Percentiles rank a stretch among this genome's conserved stretches.
phyloP scores from a whole-genome alignment of 805 yeast genomes.

The Zygosaccharomyces pseudorouxii region DNA sequence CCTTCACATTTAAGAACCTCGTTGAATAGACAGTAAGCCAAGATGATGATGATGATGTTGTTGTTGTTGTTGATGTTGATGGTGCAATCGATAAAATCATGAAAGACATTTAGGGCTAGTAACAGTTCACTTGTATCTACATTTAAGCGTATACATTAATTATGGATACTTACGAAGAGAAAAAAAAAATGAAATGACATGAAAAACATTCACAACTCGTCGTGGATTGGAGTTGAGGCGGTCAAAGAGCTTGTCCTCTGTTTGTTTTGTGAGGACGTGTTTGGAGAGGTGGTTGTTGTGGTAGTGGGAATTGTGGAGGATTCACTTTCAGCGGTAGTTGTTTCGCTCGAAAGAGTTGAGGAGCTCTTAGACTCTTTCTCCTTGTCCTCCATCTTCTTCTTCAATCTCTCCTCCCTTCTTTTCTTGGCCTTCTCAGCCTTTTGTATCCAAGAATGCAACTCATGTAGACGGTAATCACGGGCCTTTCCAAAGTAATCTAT shows the following conservation, averaged over 20 bases:
- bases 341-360: not conserved
- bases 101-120: not conserved
- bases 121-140: slow-evolving; percentile 1
- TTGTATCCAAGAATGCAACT: slow-evolving; percentile 25
- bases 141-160: slow-evolving; percentile 3
- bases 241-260: not conserved
- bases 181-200: not conserved
- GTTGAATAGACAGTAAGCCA: slow-evolving; percentile 6
- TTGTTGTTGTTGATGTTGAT: too few species aligned
- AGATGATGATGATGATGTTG: too few species aligned
- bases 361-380: slow-evolving; percentile 6
- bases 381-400: slow-evolving; percentile 10
- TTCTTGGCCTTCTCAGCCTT: slow-evolving; percentile 25
- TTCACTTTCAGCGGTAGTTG: not conserved
- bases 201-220: slow-evolving; percentile 18
- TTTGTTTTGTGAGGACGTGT: not conserved
- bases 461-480: slow-evolving; percentile 33
- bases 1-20: slow-evolving; percentile 60
- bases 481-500: slow-evolving; percentile 18
- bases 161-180: not conserved
- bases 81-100: not conserved
- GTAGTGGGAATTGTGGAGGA: not conserved
- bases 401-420: slow-evolving; percentile 26
- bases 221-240: slow-evolving; percentile 12
- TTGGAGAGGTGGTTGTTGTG: not conserved